These are phyloP conservation scores for Calycina herbarum DNA, from an alignment of 2,329 filamentous ascomycete species.

Conservation along the genomic window DNA sequence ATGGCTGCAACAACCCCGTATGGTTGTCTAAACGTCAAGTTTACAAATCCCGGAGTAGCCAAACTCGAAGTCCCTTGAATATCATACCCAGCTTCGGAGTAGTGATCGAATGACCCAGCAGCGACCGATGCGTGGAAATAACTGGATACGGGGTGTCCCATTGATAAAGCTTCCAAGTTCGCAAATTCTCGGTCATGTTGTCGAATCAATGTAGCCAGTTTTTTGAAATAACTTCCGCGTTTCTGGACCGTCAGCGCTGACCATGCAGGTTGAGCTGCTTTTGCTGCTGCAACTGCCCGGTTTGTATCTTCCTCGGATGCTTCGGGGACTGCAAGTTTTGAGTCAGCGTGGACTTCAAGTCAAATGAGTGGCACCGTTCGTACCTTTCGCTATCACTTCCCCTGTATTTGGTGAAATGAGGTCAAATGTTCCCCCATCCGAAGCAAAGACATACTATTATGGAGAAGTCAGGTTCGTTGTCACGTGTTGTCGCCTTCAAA, in stretches of 20 bases:
- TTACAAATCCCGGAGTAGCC: constrained; percentile 58
- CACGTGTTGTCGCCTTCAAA: constrained; percentile 1
- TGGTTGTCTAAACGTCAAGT: constrained; percentile 72
- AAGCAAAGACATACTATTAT: constrained; percentile 45
- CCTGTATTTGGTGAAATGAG: constrained; percentile 46
- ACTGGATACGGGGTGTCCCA: constrained; percentile 38
- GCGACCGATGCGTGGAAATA: constrained; percentile 31
- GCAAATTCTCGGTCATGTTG: constrained; percentile 46
- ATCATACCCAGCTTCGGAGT: constrained; percentile 36
- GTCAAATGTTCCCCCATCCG: constrained; percentile 46
- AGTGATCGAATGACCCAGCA: constrained; percentile 33
- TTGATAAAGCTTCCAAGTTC: constrained; percentile 44
- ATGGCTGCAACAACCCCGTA: constrained; percentile 73
- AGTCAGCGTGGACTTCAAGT: not conserved
- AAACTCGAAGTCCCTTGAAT: constrained; percentile 40
- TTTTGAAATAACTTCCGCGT: constrained; percentile 46
- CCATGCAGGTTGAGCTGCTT: constrained; percentile 48
- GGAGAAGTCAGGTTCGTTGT: not conserved
- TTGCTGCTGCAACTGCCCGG: constrained; percentile 45
- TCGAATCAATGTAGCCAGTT: constrained; percentile 46
- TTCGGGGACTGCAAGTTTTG: constrained; percentile 42
- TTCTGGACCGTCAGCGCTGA: constrained; percentile 41
- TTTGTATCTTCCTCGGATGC: constrained; percentile 47
- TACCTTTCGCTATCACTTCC: constrained; percentile 40
- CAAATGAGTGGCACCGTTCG: not conserved